Conservation (phyloP, 345 rosid genomes). For the Cardiospermum halicacabum region DNA sequence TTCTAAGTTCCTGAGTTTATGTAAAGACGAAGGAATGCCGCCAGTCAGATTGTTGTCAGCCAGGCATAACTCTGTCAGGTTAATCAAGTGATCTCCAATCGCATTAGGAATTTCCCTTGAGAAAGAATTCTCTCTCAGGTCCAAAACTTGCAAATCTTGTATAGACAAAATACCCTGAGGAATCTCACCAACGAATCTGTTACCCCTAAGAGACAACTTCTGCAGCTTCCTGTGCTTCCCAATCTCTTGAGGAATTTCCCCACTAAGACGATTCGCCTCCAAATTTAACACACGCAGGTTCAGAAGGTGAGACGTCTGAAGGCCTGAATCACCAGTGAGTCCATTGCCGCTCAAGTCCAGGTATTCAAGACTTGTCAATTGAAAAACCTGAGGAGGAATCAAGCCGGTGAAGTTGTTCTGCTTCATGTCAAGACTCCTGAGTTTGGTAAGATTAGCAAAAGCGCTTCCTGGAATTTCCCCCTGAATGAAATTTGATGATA, state of each 20-base stretch:
- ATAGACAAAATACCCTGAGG: constrained; percentile 20
- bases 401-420: constrained; percentile 22
- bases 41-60: constrained; percentile 28
- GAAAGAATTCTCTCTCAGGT: constrained; percentile 22
- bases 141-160: constrained; percentile 17
- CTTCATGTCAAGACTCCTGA: constrained; percentile 26
- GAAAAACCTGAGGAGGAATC: constrained; percentile 28
- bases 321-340: constrained; percentile 7
- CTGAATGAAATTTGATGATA: constrained; percentile 14
- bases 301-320: constrained; percentile 7
- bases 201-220: constrained; percentile 17
- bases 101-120: constrained; percentile 25
- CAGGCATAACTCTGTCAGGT: constrained; percentile 23
- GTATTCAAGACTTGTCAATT: constrained; percentile 19
- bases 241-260: constrained; percentile 23
- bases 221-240: constrained; percentile 24
- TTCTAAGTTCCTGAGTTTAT: constrained; percentile 27
- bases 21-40: constrained; percentile 29
- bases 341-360: constrained; percentile 26
- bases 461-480: constrained; percentile 21
- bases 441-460: constrained; percentile 22
- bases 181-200: constrained; percentile 19
- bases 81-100: constrained; percentile 24
- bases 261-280: constrained; percentile 22
- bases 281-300: constrained; percentile 20